Evolutionary conservation across 2,329 filamentous ascomycete species (phyloP), one percentile per base, ranked within the genome.

Genomic region (Hypomyces perniciosus): DNA sequence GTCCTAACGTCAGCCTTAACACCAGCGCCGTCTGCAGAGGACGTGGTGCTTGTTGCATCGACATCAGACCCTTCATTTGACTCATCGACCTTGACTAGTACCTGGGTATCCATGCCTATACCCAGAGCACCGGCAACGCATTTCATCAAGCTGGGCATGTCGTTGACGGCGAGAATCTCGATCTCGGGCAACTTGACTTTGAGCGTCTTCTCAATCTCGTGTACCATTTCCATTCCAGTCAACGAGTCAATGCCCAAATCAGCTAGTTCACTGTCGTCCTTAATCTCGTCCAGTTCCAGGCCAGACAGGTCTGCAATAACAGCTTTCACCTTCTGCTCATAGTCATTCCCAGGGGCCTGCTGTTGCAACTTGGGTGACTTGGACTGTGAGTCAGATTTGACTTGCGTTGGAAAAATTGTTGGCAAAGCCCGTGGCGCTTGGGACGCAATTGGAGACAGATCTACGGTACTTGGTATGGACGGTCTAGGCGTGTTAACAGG

Each of bases 201-300:
- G 52, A 77, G 74, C 0, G 56, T 55, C 1, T 50, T 46, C 42
- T 74, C 68, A 3, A 75, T 54, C 46, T 77, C 75, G 2, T 64
- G 63, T 0, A 61, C 66, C 44, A 78, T 54, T 56, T 78, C 75
- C 70, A 76, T 77, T 0, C 65, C 71, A 67, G 75, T 72, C 0
- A 78, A 62, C 0, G 75, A 78, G 58, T 78, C 75, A 31, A 78
- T 74, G 1, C 75, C 75, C 3, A 76, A 50, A 37, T 75, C 70
- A 6, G 62, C 65, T n/a, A 77, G 62, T 12, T 64, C 54, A 6
- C 59, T 59, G 13, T 69, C 64, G 28, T 58, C 47, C 30, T 65
- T 62, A 12, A 76, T 68, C 29, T 74, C 69, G 4, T 59, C 50
- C 0, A 57, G 28, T 26, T 71, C 68, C 5, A 72, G 48, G 27